phyloP scores from a whole-genome alignment of 345 rosid genomes.

The Conringia planisiliqua region DNA sequence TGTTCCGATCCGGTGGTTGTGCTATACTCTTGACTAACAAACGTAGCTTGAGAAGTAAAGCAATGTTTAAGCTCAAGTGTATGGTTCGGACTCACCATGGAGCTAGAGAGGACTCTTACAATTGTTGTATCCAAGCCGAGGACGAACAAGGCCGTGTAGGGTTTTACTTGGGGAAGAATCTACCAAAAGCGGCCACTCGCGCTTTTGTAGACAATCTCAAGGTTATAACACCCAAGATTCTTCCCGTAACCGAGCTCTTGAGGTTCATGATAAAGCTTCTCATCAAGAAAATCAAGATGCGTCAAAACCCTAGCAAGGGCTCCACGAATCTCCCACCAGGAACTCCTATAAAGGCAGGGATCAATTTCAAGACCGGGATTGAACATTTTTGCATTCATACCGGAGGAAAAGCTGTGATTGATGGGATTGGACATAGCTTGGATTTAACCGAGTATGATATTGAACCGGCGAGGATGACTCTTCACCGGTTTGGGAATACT shows the following conservation, averaged over 20 bases:
- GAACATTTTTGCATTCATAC: constrained; percentile 93
- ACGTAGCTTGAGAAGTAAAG: constrained; percentile 38
- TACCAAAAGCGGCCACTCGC: constrained; percentile 76
- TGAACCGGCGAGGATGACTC: constrained; percentile 93
- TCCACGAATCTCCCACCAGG: not conserved
- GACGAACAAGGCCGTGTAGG: constrained; percentile 67
- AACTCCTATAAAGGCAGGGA: constrained; percentile 38
- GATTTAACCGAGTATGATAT: constrained; percentile 60
- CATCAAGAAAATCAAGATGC: constrained; percentile 36
- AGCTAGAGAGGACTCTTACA: constrained; percentile 62
- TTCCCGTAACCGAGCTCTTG: constrained; percentile 69
- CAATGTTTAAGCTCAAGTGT: constrained; percentile 68
- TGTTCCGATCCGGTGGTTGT: constrained; percentile 85
- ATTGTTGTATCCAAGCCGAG: constrained; percentile 64
- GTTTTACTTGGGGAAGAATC: constrained; percentile 62
- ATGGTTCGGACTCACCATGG: constrained; percentile 91
- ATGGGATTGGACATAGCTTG: constrained; percentile 68
- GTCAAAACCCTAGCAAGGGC: constrained; percentile 23
- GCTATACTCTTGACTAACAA: constrained; percentile 74
- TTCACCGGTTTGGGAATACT: constrained; percentile 93
- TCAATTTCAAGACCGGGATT: constrained; percentile 75
- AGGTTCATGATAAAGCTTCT: constrained; percentile 39
- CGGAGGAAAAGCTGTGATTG: constrained; percentile 92
- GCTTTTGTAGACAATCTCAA: constrained; percentile 73
- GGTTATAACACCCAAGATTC: constrained; percentile 63